Base-by-base conservation (phyloP, 352 stramenopile genomes). In the Chrysophaeum taylorii region DNA sequence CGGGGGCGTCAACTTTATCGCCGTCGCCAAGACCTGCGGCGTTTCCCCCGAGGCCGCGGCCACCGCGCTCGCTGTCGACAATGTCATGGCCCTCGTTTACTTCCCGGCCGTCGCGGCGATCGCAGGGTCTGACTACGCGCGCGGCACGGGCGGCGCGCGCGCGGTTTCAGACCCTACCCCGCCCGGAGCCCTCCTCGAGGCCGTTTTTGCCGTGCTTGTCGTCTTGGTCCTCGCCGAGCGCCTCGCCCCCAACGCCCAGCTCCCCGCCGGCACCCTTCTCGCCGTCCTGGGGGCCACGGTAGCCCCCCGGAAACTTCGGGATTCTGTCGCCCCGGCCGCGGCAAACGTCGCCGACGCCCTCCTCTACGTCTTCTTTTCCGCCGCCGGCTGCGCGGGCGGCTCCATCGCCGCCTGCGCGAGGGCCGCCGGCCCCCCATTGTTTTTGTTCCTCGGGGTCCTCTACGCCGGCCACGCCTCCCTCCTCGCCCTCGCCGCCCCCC, bases 311-410 rank as follows among this genome's bases (percentile, higher is more conserved):
- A 21, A 21, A 12, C 9, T 57, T 25, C 9, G 5, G 45, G 5
- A 27, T 5, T 25, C 18, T 9, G 7, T 66, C 14, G 14, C 57
- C 14, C 21, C 57, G 18, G 31, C 57, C 33, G 75, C 73, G 42
- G 64, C 85, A 43, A 73, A 75, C 0, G 39, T 85, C 12, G 79
- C 79, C 21, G 84, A 76, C 2, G 48, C 67, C 4, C 67, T 78
- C 38, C 72, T 88, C 2, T 88, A 88, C 68, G 50, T 86, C 1
- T 88, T 88, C 71, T 86, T 86, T 75, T 74, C 81, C 0, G 85
- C 78, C 15, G 81, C 80, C 25, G 81, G 82, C 38, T 78, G 81
- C 27, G 79, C 80, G n/a, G 82, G 82, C 23, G 75, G 81, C 39
- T 68, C 70, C 54, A 64, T 85, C 4, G 78, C 79, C 37, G 73